phyloP scores from a whole-genome alignment of 192 early-diverging fungal genomes.

The Phycomyces nitens region DNA sequence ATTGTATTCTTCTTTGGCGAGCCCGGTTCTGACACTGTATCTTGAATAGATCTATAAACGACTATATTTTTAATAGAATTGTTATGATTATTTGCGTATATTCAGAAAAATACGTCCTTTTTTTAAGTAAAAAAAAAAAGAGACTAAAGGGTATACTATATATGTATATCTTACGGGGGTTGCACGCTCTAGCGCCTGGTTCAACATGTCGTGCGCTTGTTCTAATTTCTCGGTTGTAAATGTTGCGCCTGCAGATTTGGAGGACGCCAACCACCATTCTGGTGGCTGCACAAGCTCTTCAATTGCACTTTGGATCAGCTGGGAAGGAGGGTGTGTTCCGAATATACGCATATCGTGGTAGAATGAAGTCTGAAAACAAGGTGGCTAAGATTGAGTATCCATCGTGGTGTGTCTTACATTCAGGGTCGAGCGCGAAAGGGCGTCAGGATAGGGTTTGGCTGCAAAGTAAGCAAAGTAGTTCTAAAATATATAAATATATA shows the following conservation, averaged over 20 bases:
- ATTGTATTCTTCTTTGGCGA: slow-evolving; percentile 54
- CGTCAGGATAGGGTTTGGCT: slow-evolving; percentile 44
- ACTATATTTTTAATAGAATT: slow-evolving; percentile 19
- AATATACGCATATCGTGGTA: slow-evolving; percentile 38
- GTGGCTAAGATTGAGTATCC: too few species aligned
- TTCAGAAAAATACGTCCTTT: neutral
- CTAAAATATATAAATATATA: slow-evolving; percentile 24
- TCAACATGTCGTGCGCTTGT: slow-evolving; percentile 7
- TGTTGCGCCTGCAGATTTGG: neutral
- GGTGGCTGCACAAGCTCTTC: slow-evolving; percentile 25
- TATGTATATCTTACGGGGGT: slow-evolving; percentile 12
- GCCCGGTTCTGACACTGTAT: slow-evolving; percentile 59
- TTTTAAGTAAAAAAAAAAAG: too few species aligned
- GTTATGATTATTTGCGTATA: too few species aligned
- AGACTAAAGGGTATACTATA: too few species aligned
- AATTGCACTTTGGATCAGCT: slow-evolving; percentile 10
- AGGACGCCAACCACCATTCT: slow-evolving; percentile 25
- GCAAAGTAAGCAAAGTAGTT: slow-evolving; percentile 50
- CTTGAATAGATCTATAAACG: slow-evolving; percentile 49
- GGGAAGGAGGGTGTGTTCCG: slow-evolving; percentile 24
- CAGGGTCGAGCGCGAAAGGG: slow-evolving; percentile 49
- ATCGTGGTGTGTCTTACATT: slow-evolving; percentile 27
- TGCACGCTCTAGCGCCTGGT: slow-evolving; percentile 17
- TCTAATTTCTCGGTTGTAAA: slow-evolving; percentile 2
- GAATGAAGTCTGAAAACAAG: slow-evolving; percentile 43